Evolutionary conservation across 73 alveolate species (phyloP).

Genomic region (Tetrahymena borealis): DNA sequence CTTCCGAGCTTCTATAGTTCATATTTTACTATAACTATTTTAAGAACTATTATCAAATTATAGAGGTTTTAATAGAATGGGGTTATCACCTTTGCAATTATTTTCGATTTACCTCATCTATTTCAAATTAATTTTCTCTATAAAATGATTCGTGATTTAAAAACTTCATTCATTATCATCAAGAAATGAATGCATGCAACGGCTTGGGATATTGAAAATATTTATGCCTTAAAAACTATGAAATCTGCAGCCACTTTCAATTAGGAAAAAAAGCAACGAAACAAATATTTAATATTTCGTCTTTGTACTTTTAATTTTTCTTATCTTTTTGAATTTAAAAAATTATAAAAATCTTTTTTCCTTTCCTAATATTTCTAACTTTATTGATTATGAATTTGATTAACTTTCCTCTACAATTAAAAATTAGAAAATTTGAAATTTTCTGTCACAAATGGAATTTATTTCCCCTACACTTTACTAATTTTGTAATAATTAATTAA

Average conservation of each 20-base stretch:
- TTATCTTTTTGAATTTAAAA: background rate
- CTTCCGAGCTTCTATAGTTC: background rate
- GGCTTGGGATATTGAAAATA: background rate
- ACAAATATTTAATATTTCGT: background rate
- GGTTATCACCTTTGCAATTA: background rate
- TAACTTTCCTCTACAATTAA: too few species aligned
- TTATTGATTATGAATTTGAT: too few species aligned
- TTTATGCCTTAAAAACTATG: background rate
- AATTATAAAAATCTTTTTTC: too few species aligned
- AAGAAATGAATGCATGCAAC: background rate
- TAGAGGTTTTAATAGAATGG: background rate
- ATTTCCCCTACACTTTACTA: background rate
- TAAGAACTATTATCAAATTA: background rate
- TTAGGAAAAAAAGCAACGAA: background rate
- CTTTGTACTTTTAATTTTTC: background rate
- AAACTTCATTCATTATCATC: background rate
- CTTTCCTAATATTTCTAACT: too few species aligned
- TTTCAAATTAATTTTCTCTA: background rate
- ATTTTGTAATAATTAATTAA: background rate
- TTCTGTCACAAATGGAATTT: background rate
- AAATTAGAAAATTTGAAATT: background rate
- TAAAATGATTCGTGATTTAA: background rate
- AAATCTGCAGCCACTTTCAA: constrained; percentile 1
- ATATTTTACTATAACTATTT: background rate
- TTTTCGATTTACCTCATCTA: background rate